Base-by-base conservation (phyloP, 2,329 filamentous ascomycete species). In the Pseudopithomyces chartarum region DNA sequence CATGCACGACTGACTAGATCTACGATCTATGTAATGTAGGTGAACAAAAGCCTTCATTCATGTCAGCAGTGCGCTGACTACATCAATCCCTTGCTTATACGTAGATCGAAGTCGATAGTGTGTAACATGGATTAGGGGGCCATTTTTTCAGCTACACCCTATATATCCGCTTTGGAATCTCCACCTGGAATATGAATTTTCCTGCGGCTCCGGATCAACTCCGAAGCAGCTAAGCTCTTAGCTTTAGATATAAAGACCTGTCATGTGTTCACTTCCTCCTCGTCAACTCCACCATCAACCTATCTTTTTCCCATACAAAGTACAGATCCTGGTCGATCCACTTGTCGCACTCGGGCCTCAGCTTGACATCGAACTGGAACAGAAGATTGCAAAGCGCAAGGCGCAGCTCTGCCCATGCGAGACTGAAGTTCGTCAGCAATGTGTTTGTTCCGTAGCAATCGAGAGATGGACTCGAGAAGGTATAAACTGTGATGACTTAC, bases 331-430 rank as follows among this genome's bases (percentile, higher is more conserved):
- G 50, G 7, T 50, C 38, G 13, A 52, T 40, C 44, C 49, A 50
- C n/a, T 48, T 19, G 11, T 55, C 26, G 43, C 40, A 52, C 29
- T 44, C 39, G 13, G 49, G 49, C 36, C 4, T 45, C 29, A 63
- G 49, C 39, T 56, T 42, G 32, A 76, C 54, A 57, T 79, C 75
- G 46, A 79, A 79, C 11, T 70, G 66, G 67, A 68, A 78, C 0
- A 79, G 34, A 39, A 78, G 42, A 46, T 76, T 75, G 2, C 75
- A 67, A 12, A 78, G 42, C 7, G 79, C 71, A 5, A 79, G 52
- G 2, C 70, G 63, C 60, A 77, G 70, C 58, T 79, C 76, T 10
- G 68, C 66, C 42, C 71, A 72, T 0, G 76, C 77, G 17, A 79
- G 63, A 42, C 47, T 50, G 47, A 11, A 11, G 5, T 7, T n/a